Evolutionary conservation across 2,329 filamentous ascomycete genomes (phyloP).

Genomic region (Cladosporium sp.): DNA sequence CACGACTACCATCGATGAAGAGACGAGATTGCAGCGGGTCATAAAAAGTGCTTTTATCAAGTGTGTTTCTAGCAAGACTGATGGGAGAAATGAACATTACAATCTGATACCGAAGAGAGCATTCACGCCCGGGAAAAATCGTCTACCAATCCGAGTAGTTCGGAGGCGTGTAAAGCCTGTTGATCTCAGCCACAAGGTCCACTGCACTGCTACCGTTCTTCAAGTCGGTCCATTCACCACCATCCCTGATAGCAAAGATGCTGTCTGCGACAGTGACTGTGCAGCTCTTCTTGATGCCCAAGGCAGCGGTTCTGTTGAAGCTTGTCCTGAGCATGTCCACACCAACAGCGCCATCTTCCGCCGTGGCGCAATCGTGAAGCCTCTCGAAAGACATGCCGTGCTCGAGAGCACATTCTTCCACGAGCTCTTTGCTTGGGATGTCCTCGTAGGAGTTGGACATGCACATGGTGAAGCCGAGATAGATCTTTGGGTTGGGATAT

Average conservation of each 20-base stretch:
- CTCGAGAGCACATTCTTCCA: slow-evolving; percentile 86
- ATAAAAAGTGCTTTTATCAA: neutral
- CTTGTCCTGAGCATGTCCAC: slow-evolving; percentile 68
- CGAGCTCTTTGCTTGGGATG: slow-evolving; percentile 76
- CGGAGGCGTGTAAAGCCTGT: slow-evolving; percentile 15
- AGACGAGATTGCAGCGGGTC: neutral
- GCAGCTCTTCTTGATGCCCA: slow-evolving; percentile 51
- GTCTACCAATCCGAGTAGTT: slow-evolving; percentile 19
- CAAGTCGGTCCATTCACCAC: slow-evolving; percentile 77
- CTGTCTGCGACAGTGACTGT: slow-evolving; percentile 69
- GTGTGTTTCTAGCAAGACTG: neutral
- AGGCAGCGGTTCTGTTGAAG: slow-evolving; percentile 61
- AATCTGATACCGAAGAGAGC: slow-evolving; percentile 16
- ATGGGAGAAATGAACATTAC: neutral
- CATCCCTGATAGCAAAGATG: slow-evolving; percentile 82
- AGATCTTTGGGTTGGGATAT: slow-evolving; percentile 82
- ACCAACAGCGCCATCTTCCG: slow-evolving; percentile 72
- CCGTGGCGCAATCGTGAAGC: slow-evolving; percentile 79
- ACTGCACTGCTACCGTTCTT: slow-evolving; percentile 66
- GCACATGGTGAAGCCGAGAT: slow-evolving; percentile 92
- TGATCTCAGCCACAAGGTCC: slow-evolving; percentile 73
- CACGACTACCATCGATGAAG: neutral
- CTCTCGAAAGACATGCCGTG: slow-evolving; percentile 82
- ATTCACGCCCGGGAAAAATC: neutral
- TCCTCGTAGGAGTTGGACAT: slow-evolving; percentile 71